Conservation (phyloP, 2,329 filamentous ascomycete species). For the Chalaropsis ovoidea region DNA sequence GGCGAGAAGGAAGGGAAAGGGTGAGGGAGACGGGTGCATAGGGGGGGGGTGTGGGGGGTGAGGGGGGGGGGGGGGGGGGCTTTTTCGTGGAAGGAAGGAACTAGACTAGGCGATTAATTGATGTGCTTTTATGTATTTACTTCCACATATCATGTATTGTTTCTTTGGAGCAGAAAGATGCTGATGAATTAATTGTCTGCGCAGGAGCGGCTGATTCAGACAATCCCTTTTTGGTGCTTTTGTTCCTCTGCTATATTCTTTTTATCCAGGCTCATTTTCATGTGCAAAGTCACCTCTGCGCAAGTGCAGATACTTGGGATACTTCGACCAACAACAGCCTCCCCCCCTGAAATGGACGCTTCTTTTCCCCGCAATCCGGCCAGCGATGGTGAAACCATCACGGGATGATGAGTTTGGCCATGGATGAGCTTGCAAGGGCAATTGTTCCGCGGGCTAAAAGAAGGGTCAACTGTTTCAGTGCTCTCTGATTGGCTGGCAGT, state of each 20-base stretch:
- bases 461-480: not conserved
- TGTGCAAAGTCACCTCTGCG: not conserved
- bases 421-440: not conserved
- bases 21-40: too few species aligned
- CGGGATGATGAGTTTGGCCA: not conserved
- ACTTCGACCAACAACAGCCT: not conserved
- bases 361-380: constrained; percentile 13
- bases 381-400: constrained; percentile 12
- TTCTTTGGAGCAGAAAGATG: not conserved
- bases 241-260: not conserved
- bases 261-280: not conserved
- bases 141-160: not conserved
- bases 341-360: not conserved
- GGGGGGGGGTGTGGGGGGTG: too few species aligned
- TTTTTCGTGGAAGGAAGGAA: constrained; percentile 1
- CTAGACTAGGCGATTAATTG: not conserved
- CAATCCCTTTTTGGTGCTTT: not conserved
- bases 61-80: too few species aligned
- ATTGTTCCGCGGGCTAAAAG: constrained; percentile 1
- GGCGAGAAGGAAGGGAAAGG: not conserved
- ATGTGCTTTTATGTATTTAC: not conserved
- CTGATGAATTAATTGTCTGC: not conserved
- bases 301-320: not conserved
- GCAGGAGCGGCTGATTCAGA: not conserved
- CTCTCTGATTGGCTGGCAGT: not conserved